Evolutionary conservation across 371 early-diverging fungal genomes (phyloP).

Genomic region (Mycotypha africana): DNA sequence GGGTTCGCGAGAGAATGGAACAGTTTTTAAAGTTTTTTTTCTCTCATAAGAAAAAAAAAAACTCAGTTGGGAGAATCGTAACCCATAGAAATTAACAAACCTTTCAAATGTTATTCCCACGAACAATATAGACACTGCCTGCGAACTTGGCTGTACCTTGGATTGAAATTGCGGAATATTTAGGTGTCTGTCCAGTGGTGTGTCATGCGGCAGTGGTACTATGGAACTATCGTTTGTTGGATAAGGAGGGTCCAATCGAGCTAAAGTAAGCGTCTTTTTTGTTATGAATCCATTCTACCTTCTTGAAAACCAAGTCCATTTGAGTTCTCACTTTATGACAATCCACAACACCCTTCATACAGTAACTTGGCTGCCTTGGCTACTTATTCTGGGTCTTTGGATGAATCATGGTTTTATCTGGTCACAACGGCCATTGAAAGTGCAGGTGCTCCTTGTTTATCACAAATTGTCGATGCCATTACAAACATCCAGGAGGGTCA

Average conservation of each 20-base stretch:
- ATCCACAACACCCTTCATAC: too few species aligned
- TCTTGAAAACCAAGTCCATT: too few species aligned
- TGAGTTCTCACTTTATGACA: too few species aligned
- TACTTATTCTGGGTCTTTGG: slow-evolving; percentile 85
- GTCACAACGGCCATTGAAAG: slow-evolving; percentile 89
- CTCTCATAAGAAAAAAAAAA: too few species aligned
- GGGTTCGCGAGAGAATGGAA: too few species aligned
- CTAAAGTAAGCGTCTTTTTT: slow-evolving; percentile 51
- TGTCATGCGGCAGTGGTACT: slow-evolving; percentile 84
- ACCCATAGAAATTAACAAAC: too few species aligned
- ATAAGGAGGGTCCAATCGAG: slow-evolving; percentile 64
- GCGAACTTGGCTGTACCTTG: slow-evolving; percentile 82
- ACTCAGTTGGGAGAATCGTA: too few species aligned
- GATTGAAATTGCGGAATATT: slow-evolving; percentile 67
- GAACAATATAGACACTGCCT: slow-evolving; percentile 70
- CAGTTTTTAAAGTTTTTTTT: too few species aligned
- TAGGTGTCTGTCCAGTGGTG: slow-evolving; percentile 84
- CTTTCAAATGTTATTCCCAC: slow-evolving; percentile 25
- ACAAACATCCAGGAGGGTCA: slow-evolving; percentile 53
- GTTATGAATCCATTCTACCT: too few species aligned
- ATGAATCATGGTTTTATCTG: slow-evolving; percentile 97
- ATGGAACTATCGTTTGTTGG: slow-evolving; percentile 87
- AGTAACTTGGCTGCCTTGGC: slow-evolving; percentile 78
- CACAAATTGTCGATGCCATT: slow-evolving; percentile 55
- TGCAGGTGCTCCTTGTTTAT: slow-evolving; percentile 75